A percentile compares a stretch with the other conserved stretches of the same genome.
Conservation (phyloP, 139 green algal species). For the Coccomyxa sp. region DNA sequence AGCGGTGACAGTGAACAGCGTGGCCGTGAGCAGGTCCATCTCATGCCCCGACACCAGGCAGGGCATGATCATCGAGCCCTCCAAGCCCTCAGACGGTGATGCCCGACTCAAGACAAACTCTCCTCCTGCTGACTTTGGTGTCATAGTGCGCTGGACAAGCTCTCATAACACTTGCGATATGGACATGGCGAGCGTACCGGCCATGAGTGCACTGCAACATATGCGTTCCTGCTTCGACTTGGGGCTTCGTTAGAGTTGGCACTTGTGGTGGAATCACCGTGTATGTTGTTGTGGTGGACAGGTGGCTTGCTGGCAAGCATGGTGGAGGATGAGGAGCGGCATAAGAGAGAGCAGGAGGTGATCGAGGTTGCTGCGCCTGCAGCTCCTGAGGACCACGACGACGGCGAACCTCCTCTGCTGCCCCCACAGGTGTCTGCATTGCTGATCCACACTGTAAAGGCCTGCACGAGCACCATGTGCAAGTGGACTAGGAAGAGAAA, state of each 20-base stretch:
- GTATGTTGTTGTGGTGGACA: background rate
- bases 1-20: background rate
- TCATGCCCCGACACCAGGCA: background rate
- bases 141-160: no score
- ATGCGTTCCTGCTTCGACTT: no score
- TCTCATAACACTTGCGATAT: no score
- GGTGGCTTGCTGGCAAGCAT: background rate
- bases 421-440: background rate
- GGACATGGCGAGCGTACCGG: no score
- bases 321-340: slow-evolving; percentile 4
- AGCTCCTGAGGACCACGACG: background rate
- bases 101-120: no score
- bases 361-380: background rate
- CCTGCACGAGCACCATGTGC: no score
- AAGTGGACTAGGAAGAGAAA: no score
- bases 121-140: no score
- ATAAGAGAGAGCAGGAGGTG: background rate
- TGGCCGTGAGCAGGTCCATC: background rate
- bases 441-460: background rate
- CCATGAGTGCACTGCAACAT: no score
- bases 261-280: no score
- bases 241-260: no score
- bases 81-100: background rate
- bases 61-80: background rate
- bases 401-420: background rate